Base-by-base conservation (phyloP, 1,284 basidiomycete species). In the Thecaphora thlaspeos region DNA sequence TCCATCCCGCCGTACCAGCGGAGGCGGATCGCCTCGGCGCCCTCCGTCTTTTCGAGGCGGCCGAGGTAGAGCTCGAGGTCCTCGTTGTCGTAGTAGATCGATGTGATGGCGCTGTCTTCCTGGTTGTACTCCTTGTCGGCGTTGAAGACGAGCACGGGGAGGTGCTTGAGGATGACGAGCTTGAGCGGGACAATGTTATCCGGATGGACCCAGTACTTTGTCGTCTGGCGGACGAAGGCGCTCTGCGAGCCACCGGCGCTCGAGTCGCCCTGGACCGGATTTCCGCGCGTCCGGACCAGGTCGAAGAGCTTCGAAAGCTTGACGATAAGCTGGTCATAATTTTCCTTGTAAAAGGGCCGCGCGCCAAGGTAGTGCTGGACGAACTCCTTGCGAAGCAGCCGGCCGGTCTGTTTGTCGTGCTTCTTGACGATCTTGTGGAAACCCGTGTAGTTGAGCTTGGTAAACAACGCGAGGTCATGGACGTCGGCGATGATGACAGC, bases 371-470 rank as follows among this genome's bases (percentile, higher is more conserved):
- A 96, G 61, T 92, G 87, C 78, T 91, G 88, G 69, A 93, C 86
- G 75, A 85, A 85, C 32, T 82, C 81, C 41, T 81, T 80, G 70
- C 84, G 83, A 43, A 85, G 76, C 26, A 81, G 79, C 58, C 81
- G 83, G n/a, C 82, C 82, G 15, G 84, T 85, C 64, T 83, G 80
- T 81, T 85, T 85, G 76, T 90, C 89, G 77, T 90, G 89, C 86
- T 90, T 90, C 84, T 98, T 98, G 63, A 97, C 83, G 63, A 98
- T 98, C 82, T 99, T 99, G 84, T 96, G 89, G 80, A 99, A 99
- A 10, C 95, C 95, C 1, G 95, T 81, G 66, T 79, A 91, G 79
- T 96, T 96, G 63, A 97, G 84, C 80, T 97, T 97, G 89, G 67
- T 75, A 79, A 92, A 94, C 48, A 94, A 81, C 12, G 94, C 93